Evolutionary conservation across 768 basidiomycete genomes (phyloP), one percentile per base, ranked within the genome.

Genomic region (Crucibulum laeve): DNA sequence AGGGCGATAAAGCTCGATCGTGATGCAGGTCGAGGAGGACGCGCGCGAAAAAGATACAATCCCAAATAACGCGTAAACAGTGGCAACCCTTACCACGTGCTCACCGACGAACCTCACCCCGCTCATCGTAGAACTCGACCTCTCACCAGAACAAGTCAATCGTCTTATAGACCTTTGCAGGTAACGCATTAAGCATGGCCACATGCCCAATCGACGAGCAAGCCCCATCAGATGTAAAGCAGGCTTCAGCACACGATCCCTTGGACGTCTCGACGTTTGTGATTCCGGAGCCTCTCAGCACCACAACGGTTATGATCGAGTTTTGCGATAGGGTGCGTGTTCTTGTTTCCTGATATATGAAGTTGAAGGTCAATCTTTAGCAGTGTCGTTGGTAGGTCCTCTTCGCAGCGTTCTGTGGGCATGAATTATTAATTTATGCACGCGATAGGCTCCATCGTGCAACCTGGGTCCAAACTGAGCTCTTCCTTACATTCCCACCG

Each of bases 401-500:
- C 24, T 40, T 2, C 25, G 39, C 24, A 19, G 39, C 32, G 25
- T 13, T 5, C 14, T 45, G 32, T n/a, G 22, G 10, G 14, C n/a
- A 23, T 25, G 14, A 4, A 18, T 7, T n/a, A 33, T 38, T 22
- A 18, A 21, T 53, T 19, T 28, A 43, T 17, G 39, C 26, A 50
- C 34, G 33, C 43, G 40, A 40, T 25, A 94, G 93, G 93, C 74
- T 93, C 28, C 92, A 94, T 53, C 77, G 93, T 53, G 93, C 94
- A 24, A 82, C 80, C 8, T 97, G 94, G 94, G 76, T 84, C n/a
- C 87, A 90, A 48, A 96, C 93, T 0, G 94, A 96, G 53, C 73
- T 97, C 13, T 77, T 93, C 53, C 64, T 95, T 25, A 96, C 94
- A 1, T 97, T 97, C 62, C 87, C 91, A 8, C 79, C 89, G 21